These are phyloP conservation scores for Articulospora tetracladia DNA, from an alignment of 495 filamentous ascomycete species.

Conservation along the genomic window DNA sequence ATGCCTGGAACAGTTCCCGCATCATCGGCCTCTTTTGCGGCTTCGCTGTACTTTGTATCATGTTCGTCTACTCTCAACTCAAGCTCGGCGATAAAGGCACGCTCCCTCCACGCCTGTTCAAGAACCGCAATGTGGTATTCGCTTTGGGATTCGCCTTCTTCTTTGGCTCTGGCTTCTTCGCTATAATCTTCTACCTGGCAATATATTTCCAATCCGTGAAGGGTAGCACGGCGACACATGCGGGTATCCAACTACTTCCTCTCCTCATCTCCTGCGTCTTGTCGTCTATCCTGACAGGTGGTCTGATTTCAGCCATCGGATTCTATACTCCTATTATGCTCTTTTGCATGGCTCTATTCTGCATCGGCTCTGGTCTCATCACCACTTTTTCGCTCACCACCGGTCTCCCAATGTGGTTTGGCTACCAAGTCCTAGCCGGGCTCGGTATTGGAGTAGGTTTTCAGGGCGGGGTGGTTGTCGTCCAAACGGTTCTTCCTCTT, in stretches of 20 bases:
- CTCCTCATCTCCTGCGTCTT: constrained; percentile 19
- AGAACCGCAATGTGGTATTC: constrained; percentile 47
- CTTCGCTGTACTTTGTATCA: constrained; percentile 38
- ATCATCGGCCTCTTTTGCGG: constrained; percentile 46
- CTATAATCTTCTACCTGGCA: constrained; percentile 70
- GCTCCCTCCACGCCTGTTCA: constrained; percentile 53
- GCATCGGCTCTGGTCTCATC: constrained; percentile 68
- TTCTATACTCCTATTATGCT: constrained; percentile 81
- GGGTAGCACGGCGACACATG: constrained; percentile 59
- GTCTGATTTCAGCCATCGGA: constrained; percentile 55
- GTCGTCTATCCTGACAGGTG: constrained; percentile 40
- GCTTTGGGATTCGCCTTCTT: constrained; percentile 48
- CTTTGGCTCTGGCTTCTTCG: constrained; percentile 62
- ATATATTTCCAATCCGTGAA: constrained; percentile 92
- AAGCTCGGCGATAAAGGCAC: constrained; percentile 48
- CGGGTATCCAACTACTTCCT: constrained; percentile 78
- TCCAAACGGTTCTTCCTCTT: constrained; percentile 22
- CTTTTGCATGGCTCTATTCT: constrained; percentile 50
- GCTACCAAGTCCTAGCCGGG: constrained; percentile 42
- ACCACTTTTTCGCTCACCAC: constrained; percentile 59
- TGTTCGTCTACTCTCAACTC: constrained; percentile 49
- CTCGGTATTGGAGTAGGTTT: constrained; percentile 21
- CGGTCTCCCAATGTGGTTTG: constrained; percentile 61
- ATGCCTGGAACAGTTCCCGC: constrained; percentile 44
- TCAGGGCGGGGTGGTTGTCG: constrained; percentile 18